Conservation (phyloP, 495 filamentous ascomycete genomes). For the Collariella sp. region DNA sequence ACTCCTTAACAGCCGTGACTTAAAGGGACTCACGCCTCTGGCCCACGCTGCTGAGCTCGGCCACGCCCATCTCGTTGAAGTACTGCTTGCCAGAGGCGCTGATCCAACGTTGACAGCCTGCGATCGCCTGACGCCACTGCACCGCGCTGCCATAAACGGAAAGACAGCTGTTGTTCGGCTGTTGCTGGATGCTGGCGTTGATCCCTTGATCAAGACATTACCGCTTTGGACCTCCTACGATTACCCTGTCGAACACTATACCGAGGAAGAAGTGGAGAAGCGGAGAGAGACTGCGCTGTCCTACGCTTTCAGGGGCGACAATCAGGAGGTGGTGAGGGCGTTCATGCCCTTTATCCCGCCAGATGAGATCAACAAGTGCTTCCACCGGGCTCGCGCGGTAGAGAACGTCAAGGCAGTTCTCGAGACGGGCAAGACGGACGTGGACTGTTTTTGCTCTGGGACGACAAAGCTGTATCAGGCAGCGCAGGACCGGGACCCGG, state of each 20-base stretch:
- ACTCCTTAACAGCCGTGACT: neutral
- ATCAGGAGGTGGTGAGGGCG: neutral
- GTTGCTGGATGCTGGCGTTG: slow-evolving; percentile 22
- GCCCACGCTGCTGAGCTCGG: slow-evolving; percentile 18
- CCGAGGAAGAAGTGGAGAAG: slow-evolving; percentile 1
- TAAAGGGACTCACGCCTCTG: slow-evolving; percentile 17
- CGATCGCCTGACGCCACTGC: slow-evolving; percentile 20
- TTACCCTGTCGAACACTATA: neutral
- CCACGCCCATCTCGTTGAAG: slow-evolving; percentile 12
- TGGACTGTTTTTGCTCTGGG: neutral
- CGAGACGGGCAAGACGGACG: neutral
- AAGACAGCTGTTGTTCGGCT: slow-evolving; percentile 11
- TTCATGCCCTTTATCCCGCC: slow-evolving; percentile 3
- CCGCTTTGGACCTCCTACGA: neutral
- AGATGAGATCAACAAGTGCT: neutral
- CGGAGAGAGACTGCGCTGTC: slow-evolving; percentile 12
- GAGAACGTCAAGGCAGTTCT: neutral
- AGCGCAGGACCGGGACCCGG: neutral
- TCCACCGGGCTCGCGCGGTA: neutral
- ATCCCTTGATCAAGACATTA: slow-evolving; percentile 22
- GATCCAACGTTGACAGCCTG: slow-evolving; percentile 10
- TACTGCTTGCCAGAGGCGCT: slow-evolving; percentile 16
- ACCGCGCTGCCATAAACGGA: slow-evolving; percentile 15
- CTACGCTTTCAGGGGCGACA: neutral
- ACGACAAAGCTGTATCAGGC: neutral